A percentile compares a stretch with the other conserved stretches of the same genome.
These are phyloP conservation scores for Leishmania tropica DNA, from an alignment of 208 protist genomes.

Conservation along the genomic window DNA sequence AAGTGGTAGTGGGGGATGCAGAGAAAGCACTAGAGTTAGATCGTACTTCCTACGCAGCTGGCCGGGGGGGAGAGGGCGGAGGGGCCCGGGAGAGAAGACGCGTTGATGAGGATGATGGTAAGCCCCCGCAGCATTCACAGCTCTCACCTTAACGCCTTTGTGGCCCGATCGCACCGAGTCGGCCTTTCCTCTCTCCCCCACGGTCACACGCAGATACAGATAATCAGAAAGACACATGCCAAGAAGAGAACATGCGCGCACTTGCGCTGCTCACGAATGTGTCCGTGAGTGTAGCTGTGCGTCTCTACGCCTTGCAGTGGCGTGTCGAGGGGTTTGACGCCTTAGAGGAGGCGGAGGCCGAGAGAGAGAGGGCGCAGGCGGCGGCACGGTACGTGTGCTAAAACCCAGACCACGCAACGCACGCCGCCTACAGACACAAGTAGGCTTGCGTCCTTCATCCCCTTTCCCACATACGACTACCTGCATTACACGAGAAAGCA, in stretches of 20 bases:
- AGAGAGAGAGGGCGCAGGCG: background rate
- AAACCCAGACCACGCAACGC: background rate
- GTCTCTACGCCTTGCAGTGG: background rate
- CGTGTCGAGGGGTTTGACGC: background rate
- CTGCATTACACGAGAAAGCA: conserved; percentile 2
- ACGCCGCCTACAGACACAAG: background rate
- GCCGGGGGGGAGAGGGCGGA: background rate
- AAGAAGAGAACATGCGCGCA: background rate
- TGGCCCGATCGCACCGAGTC: background rate
- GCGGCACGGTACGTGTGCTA: background rate
- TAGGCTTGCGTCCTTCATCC: background rate
- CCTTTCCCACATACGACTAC: background rate
- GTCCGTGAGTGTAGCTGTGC: background rate
- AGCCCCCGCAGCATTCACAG: background rate
- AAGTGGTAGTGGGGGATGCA: background rate
- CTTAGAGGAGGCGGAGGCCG: background rate
- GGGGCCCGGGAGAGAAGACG: background rate
- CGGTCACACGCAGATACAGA: background rate
- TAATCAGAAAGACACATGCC: background rate
- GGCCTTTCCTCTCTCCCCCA: background rate
- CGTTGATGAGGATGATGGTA: background rate
- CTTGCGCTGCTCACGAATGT: background rate
- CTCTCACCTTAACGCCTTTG: background rate
- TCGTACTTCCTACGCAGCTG: background rate
- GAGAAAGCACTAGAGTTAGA: background rate